Evolutionary conservation across 2,329 filamentous ascomycete genomes (phyloP).

Genomic region (Aspergillus pseudotamarii): DNA sequence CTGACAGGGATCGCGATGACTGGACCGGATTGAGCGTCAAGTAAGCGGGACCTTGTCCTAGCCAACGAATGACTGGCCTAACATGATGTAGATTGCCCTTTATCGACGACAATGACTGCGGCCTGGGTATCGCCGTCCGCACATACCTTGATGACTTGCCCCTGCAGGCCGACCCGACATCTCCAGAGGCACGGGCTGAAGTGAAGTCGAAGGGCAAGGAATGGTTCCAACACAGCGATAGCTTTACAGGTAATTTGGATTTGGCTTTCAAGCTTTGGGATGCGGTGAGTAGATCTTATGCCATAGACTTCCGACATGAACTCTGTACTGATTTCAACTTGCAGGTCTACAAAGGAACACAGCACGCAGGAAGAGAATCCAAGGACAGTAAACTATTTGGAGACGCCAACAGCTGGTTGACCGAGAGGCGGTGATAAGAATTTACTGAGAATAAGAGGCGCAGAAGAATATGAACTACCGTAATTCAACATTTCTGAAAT

Average conservation of each 20-base stretch:
- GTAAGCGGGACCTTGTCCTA: constrained; percentile 51
- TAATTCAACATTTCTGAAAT: not conserved
- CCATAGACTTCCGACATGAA: not conserved
- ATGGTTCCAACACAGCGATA: constrained; percentile 64
- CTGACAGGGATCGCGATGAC: constrained; percentile 69
- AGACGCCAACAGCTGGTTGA: constrained; percentile 64
- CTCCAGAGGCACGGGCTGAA: constrained; percentile 51
- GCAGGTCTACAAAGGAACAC: constrained; percentile 61
- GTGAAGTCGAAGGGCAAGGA: constrained; percentile 57
- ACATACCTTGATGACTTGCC: constrained; percentile 57
- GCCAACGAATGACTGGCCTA: constrained; percentile 3
- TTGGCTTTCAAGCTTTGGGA: constrained; percentile 67
- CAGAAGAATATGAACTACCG: not conserved
- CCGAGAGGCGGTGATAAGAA: constrained; percentile 36
- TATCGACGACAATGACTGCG: constrained; percentile 49
- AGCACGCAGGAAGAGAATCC: constrained; percentile 55
- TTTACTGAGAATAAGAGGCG: not conserved
- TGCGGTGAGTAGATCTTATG: constrained; percentile 53
- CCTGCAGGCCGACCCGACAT: constrained; percentile 58
- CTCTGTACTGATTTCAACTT: not conserved
- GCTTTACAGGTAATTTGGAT: constrained; percentile 61
- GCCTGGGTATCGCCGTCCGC: constrained; percentile 51
- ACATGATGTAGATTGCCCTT: constrained; percentile 42
- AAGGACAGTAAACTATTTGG: constrained; percentile 59
- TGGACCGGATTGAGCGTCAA: constrained; percentile 70